A percentile compares a stretch with the other conserved stretches of the same genome.
These are phyloP conservation scores for Trichothecium sympodiale DNA, from an alignment of 2,329 filamentous ascomycete species.

Conservation along the genomic window DNA sequence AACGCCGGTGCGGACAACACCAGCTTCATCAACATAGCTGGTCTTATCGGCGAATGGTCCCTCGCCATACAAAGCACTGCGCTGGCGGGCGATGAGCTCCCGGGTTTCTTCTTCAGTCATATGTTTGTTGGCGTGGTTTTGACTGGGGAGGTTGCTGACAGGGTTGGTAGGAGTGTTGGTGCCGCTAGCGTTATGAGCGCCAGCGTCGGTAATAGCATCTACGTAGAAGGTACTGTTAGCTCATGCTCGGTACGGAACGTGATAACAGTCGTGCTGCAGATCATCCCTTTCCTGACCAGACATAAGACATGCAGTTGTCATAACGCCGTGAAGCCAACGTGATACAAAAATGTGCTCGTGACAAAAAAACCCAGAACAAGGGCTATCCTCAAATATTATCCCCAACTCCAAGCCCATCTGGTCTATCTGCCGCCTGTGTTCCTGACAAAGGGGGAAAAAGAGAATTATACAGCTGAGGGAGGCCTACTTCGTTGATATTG, in stretches of 20 bases:
- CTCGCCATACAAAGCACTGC: conserved; percentile 85
- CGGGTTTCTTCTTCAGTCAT: conserved; percentile 95
- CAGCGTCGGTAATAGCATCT: conserved; percentile 40
- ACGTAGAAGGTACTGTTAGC: conserved; percentile 28
- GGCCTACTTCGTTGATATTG: conserved; percentile 99
- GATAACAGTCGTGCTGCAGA: no score
- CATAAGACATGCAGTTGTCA: no score
- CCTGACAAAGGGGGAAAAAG: conserved; percentile 21
- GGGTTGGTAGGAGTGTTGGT: conserved; percentile 10
- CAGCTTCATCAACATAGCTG: conserved; percentile 58
- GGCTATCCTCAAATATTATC: neutral
- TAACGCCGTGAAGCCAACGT: no score
- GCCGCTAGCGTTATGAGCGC: conserved; percentile 9
- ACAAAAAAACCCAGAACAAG: neutral
- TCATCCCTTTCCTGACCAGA: no score
- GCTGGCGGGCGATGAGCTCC: conserved; percentile 90
- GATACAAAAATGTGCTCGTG: no score
- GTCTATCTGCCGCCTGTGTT: conserved; percentile 26
- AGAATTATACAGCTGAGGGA: conserved; percentile 61
- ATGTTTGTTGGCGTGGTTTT: conserved; percentile 49
- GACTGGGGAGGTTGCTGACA: conserved; percentile 3
- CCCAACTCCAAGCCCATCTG: conserved; percentile 1
- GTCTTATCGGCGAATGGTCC: conserved; percentile 55
- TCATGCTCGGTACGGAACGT: conserved; percentile 12
- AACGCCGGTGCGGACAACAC: conserved; percentile 50